phyloP scores from a whole-genome alignment of 106 monocot genomes.

The Platanthera guangdongensis region DNA sequence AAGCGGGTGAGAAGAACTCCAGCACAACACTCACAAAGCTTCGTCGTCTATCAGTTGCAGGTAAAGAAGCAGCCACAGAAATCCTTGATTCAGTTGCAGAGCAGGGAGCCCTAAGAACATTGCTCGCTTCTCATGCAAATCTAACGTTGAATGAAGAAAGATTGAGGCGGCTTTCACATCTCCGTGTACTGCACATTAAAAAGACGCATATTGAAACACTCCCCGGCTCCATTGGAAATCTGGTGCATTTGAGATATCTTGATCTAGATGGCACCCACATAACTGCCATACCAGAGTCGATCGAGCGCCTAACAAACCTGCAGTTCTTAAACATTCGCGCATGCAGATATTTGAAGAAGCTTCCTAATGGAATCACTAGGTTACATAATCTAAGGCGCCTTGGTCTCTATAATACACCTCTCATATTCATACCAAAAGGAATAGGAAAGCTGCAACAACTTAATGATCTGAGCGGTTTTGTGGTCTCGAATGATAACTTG shows the following conservation, averaged over 20 bases:
- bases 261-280: slow-evolving; percentile 20
- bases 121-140: not conserved
- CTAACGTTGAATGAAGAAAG: not conserved
- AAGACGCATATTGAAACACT: slow-evolving; percentile 3
- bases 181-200: slow-evolving; percentile 19
- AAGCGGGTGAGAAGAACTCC: not conserved
- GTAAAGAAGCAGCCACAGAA: not conserved
- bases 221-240: slow-evolving; percentile 18
- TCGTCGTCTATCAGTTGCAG: not conserved
- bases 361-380: slow-evolving; percentile 10
- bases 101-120: slow-evolving; percentile 13
- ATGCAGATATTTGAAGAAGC: slow-evolving; percentile 8
- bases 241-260: slow-evolving; percentile 26
- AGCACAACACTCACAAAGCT: not conserved
- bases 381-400: slow-evolving; percentile 20
- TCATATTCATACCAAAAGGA: slow-evolving; percentile 23
- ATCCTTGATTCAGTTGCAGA: not conserved
- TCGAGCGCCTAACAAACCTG: slow-evolving; percentile 19
- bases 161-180: not conserved
- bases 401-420: not conserved
- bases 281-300: slow-evolving; percentile 19
- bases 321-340: slow-evolving; percentile 6
- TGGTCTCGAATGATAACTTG: not conserved
- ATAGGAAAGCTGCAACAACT: slow-evolving; percentile 21
- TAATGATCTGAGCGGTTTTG: slow-evolving; percentile 19